Conservation (phyloP, 148 eudicot genomes). For the Rhododendron mucronatum region DNA sequence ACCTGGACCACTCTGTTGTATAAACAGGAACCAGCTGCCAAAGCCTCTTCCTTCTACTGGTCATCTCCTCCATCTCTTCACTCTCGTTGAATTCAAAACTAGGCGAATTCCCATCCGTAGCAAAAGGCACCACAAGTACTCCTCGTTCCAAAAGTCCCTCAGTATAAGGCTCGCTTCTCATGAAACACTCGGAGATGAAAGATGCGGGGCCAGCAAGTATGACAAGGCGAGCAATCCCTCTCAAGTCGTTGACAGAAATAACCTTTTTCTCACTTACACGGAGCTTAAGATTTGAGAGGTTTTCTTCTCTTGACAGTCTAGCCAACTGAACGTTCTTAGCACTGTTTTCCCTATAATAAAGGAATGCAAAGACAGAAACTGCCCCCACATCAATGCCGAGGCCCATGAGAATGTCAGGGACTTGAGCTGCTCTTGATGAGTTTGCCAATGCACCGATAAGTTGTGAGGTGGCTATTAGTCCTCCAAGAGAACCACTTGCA, state of each 20-base stretch:
- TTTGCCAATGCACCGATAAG: slow-evolving; percentile 66
- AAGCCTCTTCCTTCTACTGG: slow-evolving; percentile 57
- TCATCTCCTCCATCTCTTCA: slow-evolving; percentile 41
- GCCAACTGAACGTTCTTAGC: slow-evolving; percentile 80
- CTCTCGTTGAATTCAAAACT: slow-evolving; percentile 57
- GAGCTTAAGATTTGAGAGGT: slow-evolving; percentile 72
- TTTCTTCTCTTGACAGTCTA: slow-evolving; percentile 83
- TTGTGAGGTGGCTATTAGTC: slow-evolving; percentile 62
- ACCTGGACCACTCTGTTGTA: slow-evolving; percentile 69
- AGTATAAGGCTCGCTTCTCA: slow-evolving; percentile 61
- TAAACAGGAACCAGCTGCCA: slow-evolving; percentile 80
- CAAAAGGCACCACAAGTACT: slow-evolving; percentile 83
- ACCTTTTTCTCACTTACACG: slow-evolving; percentile 62
- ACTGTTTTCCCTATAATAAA: slow-evolving; percentile 68
- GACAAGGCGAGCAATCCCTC: slow-evolving; percentile 87
- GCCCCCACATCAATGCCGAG: slow-evolving; percentile 86
- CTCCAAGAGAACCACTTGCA: slow-evolving; percentile 80
- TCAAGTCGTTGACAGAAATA: slow-evolving; percentile 63
- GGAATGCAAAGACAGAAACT: slow-evolving; percentile 70
- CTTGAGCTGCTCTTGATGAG: slow-evolving; percentile 63
- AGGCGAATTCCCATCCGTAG: slow-evolving; percentile 62
- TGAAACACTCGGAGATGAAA: slow-evolving; percentile 63
- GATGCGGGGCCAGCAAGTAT: slow-evolving; percentile 74
- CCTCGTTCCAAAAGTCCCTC: slow-evolving; percentile 73
- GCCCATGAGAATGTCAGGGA: slow-evolving; percentile 59